These are phyloP conservation scores for Abrus precatorius DNA, from an alignment of 306 rosid genomes.

Conservation along the genomic window DNA sequence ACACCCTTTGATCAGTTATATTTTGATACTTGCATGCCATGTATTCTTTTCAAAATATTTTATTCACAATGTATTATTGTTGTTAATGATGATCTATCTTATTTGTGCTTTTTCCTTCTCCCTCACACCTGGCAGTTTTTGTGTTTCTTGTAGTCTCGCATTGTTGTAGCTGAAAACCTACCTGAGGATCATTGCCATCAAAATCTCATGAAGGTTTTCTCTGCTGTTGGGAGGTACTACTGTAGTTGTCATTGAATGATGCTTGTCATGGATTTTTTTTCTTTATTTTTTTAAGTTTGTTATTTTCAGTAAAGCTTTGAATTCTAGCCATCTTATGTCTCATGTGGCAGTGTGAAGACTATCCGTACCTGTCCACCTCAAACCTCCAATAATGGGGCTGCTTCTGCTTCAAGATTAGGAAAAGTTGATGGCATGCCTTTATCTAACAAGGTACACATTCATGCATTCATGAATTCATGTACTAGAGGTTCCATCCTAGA, in stretches of 20 bases:
- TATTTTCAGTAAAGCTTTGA: constrained; percentile 33
- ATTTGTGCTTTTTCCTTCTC: background rate
- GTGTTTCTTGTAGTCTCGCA: constrained; percentile 71
- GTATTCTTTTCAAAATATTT: constrained; percentile 32
- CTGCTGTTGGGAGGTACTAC: constrained; percentile 90
- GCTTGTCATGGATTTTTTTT: constrained; percentile 10
- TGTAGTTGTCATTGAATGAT: constrained; percentile 24
- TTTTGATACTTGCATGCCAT: constrained; percentile 5
- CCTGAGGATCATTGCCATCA: constrained; percentile 99
- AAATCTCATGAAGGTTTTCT: constrained; percentile 94
- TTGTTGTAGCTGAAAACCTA: constrained; percentile 94
- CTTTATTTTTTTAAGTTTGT: background rate
- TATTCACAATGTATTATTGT: constrained; percentile 15
- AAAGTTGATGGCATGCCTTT: constrained; percentile 80
- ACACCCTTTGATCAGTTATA: constrained; percentile 19
- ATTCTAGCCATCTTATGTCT: constrained; percentile 35
- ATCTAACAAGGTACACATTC: constrained; percentile 76
- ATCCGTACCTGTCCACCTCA: constrained; percentile 99
- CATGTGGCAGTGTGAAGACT: constrained; percentile 83
- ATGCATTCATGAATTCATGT: constrained; percentile 1
- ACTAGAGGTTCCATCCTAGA: constrained; percentile 23
- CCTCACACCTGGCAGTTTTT: constrained; percentile 38
- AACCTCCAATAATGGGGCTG: constrained; percentile 69
- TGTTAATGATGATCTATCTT: constrained; percentile 42
- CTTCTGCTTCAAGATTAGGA: constrained; percentile 76